Base-by-base conservation (phyloP, 805 yeast genomes). In the Starmerella vaccinii region DNA sequence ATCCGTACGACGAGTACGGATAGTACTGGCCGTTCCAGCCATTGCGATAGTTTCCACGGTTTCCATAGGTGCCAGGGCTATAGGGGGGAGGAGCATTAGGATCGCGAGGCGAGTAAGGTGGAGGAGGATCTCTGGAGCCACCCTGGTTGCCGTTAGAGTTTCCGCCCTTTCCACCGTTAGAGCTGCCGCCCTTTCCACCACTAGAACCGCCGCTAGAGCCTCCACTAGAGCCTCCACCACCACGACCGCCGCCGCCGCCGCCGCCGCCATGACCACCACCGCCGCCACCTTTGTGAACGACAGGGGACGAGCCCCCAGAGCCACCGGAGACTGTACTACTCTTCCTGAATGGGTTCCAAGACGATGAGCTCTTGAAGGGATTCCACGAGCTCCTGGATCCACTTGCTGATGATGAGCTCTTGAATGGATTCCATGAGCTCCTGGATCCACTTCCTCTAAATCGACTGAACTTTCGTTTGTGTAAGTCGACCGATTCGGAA, bases 21-120 rank as follows among this genome's bases (percentile, higher is more conserved):
- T 46, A 50, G 47, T 50, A 50, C 30, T 46, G 50, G 32, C 53
- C 53, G 30, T 50, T 50, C 53, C 53, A 50, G 40, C 41, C 47
- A 18, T 39, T 16, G 18, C 35, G 43, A 12, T 38, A 38, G 5
- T 37, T 5, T 2, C 53, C 53, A 6, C 50, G 23, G 32, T 46
- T 39, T 13, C 53, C 53, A 27, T 50, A 50, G 33, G 37, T 45
- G 8, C 44, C 41, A 1, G 32, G 33, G 10, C 18, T 15, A 16
- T 45, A 45, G 5, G 49, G 46, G 3, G 49, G 53, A 7, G 53
- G 53, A 2, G 49, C 42, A 13, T 21, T 16, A 5, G 24, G 24
- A 16, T 27, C 21, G 23, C 52, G 38, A 18, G 24, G 22, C n/a
- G 48, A 44, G 23, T 45, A 45, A 12, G 52, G 49, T 13, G 52